These are phyloP conservation scores for Bullera alba DNA, from an alignment of 768 basidiomycete species.

Conservation along the genomic window DNA sequence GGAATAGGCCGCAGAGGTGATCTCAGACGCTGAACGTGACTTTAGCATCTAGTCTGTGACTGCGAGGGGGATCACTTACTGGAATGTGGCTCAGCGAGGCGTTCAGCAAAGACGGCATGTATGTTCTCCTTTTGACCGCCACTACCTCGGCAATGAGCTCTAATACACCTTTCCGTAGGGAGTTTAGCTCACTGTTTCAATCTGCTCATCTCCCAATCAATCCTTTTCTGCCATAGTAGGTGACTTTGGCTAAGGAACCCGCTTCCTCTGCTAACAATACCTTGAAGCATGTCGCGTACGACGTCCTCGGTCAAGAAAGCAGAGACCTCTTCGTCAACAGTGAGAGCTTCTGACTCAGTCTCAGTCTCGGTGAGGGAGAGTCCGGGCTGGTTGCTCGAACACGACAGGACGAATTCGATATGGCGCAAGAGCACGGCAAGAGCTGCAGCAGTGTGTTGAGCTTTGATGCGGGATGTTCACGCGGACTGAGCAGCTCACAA, in stretches of 20 bases:
- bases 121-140: constrained; percentile 8
- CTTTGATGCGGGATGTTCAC: neutral
- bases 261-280: constrained; percentile 6
- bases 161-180: neutral
- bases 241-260: constrained; percentile 23
- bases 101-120: constrained; percentile 22
- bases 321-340: constrained; percentile 63
- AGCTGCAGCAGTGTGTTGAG: constrained; percentile 6
- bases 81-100: constrained; percentile 21
- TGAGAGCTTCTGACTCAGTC: neutral
- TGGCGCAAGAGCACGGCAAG: constrained; percentile 19
- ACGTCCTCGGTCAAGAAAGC: constrained; percentile 68
- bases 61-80: constrained; percentile 13
- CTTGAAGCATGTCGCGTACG: constrained; percentile 15
- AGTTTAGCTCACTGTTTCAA: constrained; percentile 12
- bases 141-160: too few species aligned
- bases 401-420: constrained; percentile 20
- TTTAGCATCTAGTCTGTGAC: neutral
- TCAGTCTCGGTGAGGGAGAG: too few species aligned
- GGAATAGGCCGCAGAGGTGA: constrained; percentile 79
- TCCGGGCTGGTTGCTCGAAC: constrained; percentile 1
- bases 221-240: constrained; percentile 25
- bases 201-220: constrained; percentile 28
- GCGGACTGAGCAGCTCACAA: constrained; percentile 13
- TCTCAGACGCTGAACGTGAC: constrained; percentile 57